Evolutionary conservation across 495 filamentous ascomycete genomes (phyloP).

Genomic region (Aspergillus coremiiformis): DNA sequence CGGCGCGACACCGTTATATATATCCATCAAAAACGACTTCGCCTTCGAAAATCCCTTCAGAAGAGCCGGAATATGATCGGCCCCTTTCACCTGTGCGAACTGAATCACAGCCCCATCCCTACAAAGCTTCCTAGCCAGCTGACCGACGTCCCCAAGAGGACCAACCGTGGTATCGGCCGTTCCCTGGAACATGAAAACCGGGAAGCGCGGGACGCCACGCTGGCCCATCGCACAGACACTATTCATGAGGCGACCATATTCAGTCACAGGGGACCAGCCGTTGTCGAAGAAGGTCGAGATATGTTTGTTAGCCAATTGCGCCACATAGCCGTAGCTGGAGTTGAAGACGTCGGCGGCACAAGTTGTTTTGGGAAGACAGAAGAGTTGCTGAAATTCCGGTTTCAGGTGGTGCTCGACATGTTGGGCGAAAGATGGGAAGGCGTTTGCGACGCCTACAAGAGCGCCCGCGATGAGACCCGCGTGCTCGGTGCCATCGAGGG

Average conservation of each 20-base stretch:
- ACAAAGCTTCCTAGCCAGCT: constrained; percentile 29
- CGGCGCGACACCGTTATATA: neutral
- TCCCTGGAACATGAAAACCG: constrained; percentile 42
- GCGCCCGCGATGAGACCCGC: neutral
- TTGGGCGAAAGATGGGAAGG: neutral
- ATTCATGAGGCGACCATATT: constrained; percentile 10
- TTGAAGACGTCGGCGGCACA: neutral
- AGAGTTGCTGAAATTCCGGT: neutral
- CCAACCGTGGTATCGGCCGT: constrained; percentile 32
- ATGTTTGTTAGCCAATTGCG: neutral
- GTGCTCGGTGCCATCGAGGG: neutral
- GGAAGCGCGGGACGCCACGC: constrained; percentile 37
- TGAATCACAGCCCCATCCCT: neutral
- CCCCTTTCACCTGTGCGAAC: neutral
- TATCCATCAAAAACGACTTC: neutral
- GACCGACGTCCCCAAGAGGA: constrained; percentile 29
- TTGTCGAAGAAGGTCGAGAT: neutral
- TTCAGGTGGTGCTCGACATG: neutral
- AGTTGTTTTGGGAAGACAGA: neutral
- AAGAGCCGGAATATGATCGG: neutral
- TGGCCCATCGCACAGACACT: constrained; percentile 32
- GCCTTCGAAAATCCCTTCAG: neutral
- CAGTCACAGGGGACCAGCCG: neutral
- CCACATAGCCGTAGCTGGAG: neutral
- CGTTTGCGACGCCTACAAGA: constrained; percentile 3